A percentile compares a stretch with the other conserved stretches of the same genome.
These are phyloP conservation scores for Zygosaccharomyces rouxii DNA, from an alignment of 805 yeast genomes.

Conservation along the genomic window DNA sequence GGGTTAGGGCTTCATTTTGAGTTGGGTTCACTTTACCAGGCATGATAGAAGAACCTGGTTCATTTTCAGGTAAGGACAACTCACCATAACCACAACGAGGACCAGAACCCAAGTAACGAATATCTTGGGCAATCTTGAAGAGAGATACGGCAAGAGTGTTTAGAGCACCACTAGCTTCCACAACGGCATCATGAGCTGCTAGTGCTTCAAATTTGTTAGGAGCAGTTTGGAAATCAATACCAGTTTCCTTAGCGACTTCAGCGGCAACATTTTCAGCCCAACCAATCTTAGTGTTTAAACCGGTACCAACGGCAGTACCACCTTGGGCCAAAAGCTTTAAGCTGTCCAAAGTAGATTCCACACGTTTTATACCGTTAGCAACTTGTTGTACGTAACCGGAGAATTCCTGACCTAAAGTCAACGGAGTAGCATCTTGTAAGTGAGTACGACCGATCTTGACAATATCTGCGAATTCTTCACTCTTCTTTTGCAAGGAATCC, in stretches of 20 bases:
- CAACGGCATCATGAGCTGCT: slow-evolving; percentile 98
- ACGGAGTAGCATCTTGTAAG: slow-evolving; percentile 97
- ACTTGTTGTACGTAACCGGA: slow-evolving; percentile 94
- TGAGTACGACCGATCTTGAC: slow-evolving; percentile 99
- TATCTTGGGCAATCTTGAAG: slow-evolving; percentile 96
- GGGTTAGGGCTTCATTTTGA: slow-evolving; percentile 97
- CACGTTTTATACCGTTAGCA: slow-evolving; percentile 83
- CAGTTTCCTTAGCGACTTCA: slow-evolving; percentile 80
- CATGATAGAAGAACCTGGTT: slow-evolving; percentile 99
- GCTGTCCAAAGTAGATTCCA: slow-evolving; percentile 70
- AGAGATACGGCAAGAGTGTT: slow-evolving; percentile 92
- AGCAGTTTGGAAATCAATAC: slow-evolving; percentile 85
- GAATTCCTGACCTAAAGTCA: slow-evolving; percentile 97
- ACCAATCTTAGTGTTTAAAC: slow-evolving; percentile 89
- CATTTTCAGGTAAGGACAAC: slow-evolving; percentile 91
- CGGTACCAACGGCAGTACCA: slow-evolving; percentile 99
- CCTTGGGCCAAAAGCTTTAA: slow-evolving; percentile 91
- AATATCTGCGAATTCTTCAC: slow-evolving; percentile 80
- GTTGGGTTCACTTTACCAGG: slow-evolving; percentile 99
- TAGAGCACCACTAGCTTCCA: slow-evolving; percentile 95
- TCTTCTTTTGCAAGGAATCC: slow-evolving; percentile 70
- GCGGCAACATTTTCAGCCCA: slow-evolving; percentile 84
- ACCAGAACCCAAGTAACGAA: slow-evolving; percentile 96
- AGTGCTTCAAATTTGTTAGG: slow-evolving; percentile 99
- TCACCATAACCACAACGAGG: slow-evolving; percentile 99